Evolutionary conservation across 2,329 filamentous ascomycete species (phyloP), one percentile per base, ranked within the genome.

Genomic region (Pyrenochaeta sp.): DNA sequence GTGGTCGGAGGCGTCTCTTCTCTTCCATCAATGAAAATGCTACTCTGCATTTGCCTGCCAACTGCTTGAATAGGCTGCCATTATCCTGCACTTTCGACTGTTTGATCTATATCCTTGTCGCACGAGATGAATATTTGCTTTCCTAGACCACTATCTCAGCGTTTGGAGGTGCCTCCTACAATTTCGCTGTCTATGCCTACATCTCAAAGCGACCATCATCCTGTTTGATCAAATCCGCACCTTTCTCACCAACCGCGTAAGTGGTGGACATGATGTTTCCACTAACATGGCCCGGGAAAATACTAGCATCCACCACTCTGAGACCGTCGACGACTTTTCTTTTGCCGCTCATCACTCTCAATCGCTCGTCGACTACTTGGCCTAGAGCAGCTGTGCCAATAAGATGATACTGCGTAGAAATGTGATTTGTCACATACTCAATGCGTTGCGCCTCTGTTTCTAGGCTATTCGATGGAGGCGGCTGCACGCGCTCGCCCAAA

Each of bases 201-300:
- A 23, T 23, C 11, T 23, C 18, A 14, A 39, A 39, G 6, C 36
- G 20, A 39, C 17, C 18, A 11, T 39, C 36, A 12, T 39, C 36
- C 18, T 39, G 17, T 10, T 39, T 39, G 10, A 39, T 39, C 36
- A 39, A 23, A 14, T 39, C 36, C 18, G 36, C 36, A 11, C 36
- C 36, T 11, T 39, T 39, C 20, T 39, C 36, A 27, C 36, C 36
- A 39, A 39, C 36, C 18, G 36, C 36, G 36, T 39, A 39, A 9
- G 36, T 39, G 20, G 18, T 39, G 11, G 36, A 18, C 36, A 39
- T 39, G 18, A 39, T 39, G 36, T 39, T 39, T 14, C 36, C 36
- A 39, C 36, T 39, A 14, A 39, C 36, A 23, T 39, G 36, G n/a
- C 36, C 18, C 31, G 40, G 40, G 27, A 43, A 43, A 15, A 43